Evolutionary conservation across 306 rosid genomes (phyloP), one percentile per base, ranked within the genome.

Genomic region (Potentilla sterilis): DNA sequence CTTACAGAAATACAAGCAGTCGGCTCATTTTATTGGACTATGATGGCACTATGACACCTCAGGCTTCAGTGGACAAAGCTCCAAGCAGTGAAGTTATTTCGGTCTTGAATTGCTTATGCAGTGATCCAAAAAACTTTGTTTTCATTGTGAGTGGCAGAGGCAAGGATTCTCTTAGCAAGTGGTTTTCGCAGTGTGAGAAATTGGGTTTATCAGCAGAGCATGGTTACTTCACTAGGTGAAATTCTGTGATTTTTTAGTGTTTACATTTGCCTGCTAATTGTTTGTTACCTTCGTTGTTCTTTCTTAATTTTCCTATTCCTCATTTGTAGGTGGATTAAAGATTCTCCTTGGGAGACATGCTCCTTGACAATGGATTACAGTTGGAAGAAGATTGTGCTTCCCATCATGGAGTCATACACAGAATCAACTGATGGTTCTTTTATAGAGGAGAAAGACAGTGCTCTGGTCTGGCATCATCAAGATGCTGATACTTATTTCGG

Each of bases 351-450:
- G 96, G 85, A 83, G 73, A 86, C 86, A 4, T 81, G 92, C 14
- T 77, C 83, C 21, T 67, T 84, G 79, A 67, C 82, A 7, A 71
- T 63, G 68, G 90, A 86, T 52, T 89, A 80, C 7, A 91, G 79
- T 42, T 91, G 96, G 96, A 89, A 82, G 74, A 84, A 54, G 51
- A 84, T 81, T 67, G 91, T 59, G 24, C 83, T 87, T 49, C 93
- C 93, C 0, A 90, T 91, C 59, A 85, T 91, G 96, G 93, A 87
- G 40, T 93, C 51, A 71, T 91, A 91, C 22, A 91, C 93, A 16
- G 93, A 91, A 78, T 87, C 93, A 57, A 91, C 96, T 0, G 96
- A 88, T 78, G 96, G 96, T 69, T 91, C 96, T 77, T 89, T 87
- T 69, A 89, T 91, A 67, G 96, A 91, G 64, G 76, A 78, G 48